Base-by-base conservation (phyloP, 2,329 filamentous ascomycete species). In the Mariannaea elegans region DNA sequence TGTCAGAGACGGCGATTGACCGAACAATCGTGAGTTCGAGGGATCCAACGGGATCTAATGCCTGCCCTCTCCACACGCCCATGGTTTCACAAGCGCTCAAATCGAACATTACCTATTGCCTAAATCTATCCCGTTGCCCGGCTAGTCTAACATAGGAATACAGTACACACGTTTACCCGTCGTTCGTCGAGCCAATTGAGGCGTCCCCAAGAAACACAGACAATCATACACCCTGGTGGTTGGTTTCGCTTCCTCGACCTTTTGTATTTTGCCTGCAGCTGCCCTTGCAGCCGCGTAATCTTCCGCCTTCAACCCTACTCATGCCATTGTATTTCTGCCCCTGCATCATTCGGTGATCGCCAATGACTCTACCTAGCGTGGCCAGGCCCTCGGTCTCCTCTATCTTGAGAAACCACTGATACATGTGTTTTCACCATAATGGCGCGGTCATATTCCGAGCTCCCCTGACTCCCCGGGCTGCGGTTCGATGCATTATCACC, bases 401-500 rank as follows among this genome's bases (percentile, higher is more conserved):
- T 45, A 13, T 50, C 56, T n/a, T 56, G 46, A 5, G 46, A 47
- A 14, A 31, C 29, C 14, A 60, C 57, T 24, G 47, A 51, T 10
- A 60, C 57, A 3, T 60, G 52, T 8, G 57, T 60, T 23, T 52
- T 56, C 8, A 60, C 52, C 24, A 36, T 46, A 27, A 60, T 60
- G 13, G 24, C 24, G 9, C 52, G 57, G 13, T 60, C 57, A 6
- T 60, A 55, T 32, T 60, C 57, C 3, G 57, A 60, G 41, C 57
- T 60, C 5, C 57, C 57, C 13, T 60, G 51, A n/a, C 57, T 60
- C 1, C 9, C 52, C 1, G 52, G 52, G 21, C 50, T 46, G 41
- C 45, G 52, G 12, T 10, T 51, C 5, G 51, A 56, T 23, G 29
- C 24, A 14, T 39, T 21, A 6, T 50, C 50, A 13, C 50, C 56